Evolutionary conservation across 129 eudicot species (phyloP).

Genomic region (Flaveria bidentis): DNA sequence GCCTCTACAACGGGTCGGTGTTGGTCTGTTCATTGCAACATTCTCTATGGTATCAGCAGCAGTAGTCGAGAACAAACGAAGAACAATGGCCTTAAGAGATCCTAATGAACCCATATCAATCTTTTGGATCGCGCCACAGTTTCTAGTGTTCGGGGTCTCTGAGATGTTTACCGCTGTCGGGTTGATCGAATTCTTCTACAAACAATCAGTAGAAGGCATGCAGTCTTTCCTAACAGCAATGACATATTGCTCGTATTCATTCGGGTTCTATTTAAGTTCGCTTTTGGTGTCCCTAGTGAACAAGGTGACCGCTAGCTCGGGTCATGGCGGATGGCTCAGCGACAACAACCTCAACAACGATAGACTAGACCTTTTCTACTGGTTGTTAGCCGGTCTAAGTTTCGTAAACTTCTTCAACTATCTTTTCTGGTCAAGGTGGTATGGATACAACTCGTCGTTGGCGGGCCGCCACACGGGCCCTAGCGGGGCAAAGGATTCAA

Average conservation of each 20-base stretch:
- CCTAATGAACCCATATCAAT: slow-evolving; percentile 49
- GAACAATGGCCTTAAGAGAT: slow-evolving; percentile 35
- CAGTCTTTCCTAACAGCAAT: slow-evolving; percentile 78
- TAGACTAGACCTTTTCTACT: slow-evolving; percentile 72
- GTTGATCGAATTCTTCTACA: slow-evolving; percentile 73
- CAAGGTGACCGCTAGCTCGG: slow-evolving; percentile 53
- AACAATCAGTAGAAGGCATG: slow-evolving; percentile 77
- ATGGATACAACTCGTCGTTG: slow-evolving; percentile 59
- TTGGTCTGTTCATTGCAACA: slow-evolving; percentile 78
- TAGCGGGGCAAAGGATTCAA: slow-evolving; percentile 20
- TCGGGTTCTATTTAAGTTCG: slow-evolving; percentile 81
- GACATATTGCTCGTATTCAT: slow-evolving; percentile 86
- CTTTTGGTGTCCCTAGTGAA: slow-evolving; percentile 69
- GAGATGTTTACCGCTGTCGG: slow-evolving; percentile 94
- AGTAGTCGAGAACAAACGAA: slow-evolving; percentile 57
- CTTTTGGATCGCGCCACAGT: slow-evolving; percentile 84
- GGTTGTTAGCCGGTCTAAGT: slow-evolving; percentile 77
- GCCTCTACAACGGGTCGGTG: slow-evolving; percentile 69
- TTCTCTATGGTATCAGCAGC: slow-evolving; percentile 92
- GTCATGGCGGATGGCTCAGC: slow-evolving; percentile 68
- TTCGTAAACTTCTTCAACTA: slow-evolving; percentile 73
- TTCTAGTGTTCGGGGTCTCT: slow-evolving; percentile 72
- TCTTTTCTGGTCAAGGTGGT: slow-evolving; percentile 85
- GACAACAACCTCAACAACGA: slow-evolving; percentile 69
- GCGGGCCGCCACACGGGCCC: neutral